Base-by-base conservation (phyloP, 352 stramenopile genomes). In the Albugo laibachii region DNA sequence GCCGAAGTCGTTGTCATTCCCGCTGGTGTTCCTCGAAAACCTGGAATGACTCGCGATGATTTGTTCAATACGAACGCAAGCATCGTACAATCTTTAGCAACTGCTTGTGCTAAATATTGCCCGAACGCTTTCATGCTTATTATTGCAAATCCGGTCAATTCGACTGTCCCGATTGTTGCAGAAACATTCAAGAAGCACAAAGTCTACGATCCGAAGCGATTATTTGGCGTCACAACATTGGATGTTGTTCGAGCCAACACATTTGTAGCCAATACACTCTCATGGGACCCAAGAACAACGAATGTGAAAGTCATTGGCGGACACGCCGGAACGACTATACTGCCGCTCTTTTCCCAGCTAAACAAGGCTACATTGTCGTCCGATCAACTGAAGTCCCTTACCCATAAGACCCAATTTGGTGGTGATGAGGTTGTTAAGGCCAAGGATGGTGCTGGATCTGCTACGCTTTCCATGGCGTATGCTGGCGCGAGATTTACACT, bases 101-200 rank as follows among this genome's bases (percentile, higher is more conserved):
- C 93, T 40, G 86, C 80, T 14, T 95, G 85, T 49, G 93, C 93
- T 43, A 72, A 97, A 63, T 79, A 84, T 65, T 99, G 94, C 72
- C 95, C 96, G 11, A 72, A 98, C 49, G 96, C 95, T 38, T 88
- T 86, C 65, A 73, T 96, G 48, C 64, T 95, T 41, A 97, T 99
- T 65, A 99, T 99, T 63, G 93, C 83, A 54, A 99, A 99, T 77
- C 96, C 96, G 8, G 94, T 99, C 56, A 99, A 99, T 78, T 98
- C 87, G 40, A 99, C 95, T 14, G 94, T 99, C 49, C 96, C 96
- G 16, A 98, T 99, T 61, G 95, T 97, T 43, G 93, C 94, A 40
- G 95, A 99, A 73, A 94, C 95, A 5, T 83, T 98, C 53, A 98
- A 98, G 77, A 94, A 96, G 59, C 57, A 66, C 31, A 82, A 83